Evolutionary conservation across 139 green algal genomes (phyloP), one percentile per base, ranked within the genome.

Genomic region (Penium margaritaceum): DNA sequence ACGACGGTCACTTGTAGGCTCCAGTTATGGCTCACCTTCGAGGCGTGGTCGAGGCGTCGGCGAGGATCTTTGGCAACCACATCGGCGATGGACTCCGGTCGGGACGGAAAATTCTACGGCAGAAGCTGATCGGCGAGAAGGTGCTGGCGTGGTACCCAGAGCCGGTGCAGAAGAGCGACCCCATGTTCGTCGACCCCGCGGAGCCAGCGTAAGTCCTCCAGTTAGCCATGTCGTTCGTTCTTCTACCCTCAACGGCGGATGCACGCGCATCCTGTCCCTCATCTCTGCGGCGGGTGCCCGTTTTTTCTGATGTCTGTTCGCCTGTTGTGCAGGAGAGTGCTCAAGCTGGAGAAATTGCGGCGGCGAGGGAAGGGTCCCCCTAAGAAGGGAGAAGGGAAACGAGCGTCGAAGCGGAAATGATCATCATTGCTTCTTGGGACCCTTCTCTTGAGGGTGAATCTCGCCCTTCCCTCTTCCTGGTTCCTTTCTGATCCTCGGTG

Each of bases 71-170:
- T 68, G 87, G 86, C 41, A 86, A 65, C 0, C 72, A 85, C 53
- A 84, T 90, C 37, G 87, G 86, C 24, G 87, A 91, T 62, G 82
- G 82, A 27, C 43, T 89, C 74, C 75, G 77, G 21, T 89, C 84
- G 3, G 87, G 87, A 5, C 74, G 85, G 30, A 91, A 91, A 71
- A 63, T 91, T 15, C 67, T 91, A 58, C 55, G 81, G 17, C 63
- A 74, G 38, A 71, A 69, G 54, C 71, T 90, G 43, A 37, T 85
- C 9, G 86, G 86, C 0, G 33, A 72, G 19, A 76, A 79, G 34
- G 46, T 91, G 14, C 62, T 72, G 27, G 69, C 24, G 6, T 91
- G 81, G 63, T 91, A 91, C 63, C 81, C 85, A 0, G 34, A 63
- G 3, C 54, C 79, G 3, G 9, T 85, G 3, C 30, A 78, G 44